These are phyloP conservation scores for Phytopythium vexans DNA, from an alignment of 352 stramenopile species.

Conservation along the genomic window DNA sequence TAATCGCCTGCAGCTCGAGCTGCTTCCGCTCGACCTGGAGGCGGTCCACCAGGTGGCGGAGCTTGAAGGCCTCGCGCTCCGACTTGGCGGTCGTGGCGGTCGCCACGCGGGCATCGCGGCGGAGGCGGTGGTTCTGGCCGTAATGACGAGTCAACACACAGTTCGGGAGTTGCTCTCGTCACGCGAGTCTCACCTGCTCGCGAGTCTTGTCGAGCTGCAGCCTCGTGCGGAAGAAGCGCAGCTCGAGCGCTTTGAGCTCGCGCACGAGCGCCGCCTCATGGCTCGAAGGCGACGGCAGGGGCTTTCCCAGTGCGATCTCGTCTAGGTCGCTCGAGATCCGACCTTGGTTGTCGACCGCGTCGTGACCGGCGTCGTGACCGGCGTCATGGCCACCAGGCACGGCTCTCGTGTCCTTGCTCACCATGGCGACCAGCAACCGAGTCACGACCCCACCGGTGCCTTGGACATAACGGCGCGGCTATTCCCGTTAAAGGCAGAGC, in stretches of 20 bases:
- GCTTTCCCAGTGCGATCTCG: conserved; percentile 14
- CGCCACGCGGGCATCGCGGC: conserved; percentile 47
- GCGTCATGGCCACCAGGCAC: conserved; percentile 8
- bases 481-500: no score
- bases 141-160: not conserved
- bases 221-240: conserved; percentile 75
- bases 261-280: conserved; percentile 59
- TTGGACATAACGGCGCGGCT: no score
- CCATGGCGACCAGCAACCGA: conserved; percentile 10
- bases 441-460: no score
- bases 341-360: conserved; percentile 1
- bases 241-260: conserved; percentile 71
- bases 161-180: not conserved
- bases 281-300: conserved; percentile 26
- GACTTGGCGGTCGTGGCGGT: conserved; percentile 28
- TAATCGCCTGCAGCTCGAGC: conserved; percentile 78
- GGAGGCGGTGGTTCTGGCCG: conserved; percentile 49
- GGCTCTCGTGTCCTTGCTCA: conserved; percentile 20
- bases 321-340: not conserved
- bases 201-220: conserved; percentile 62
- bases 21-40: conserved; percentile 74
- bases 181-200: conserved; percentile 37
- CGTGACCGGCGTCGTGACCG: not conserved
- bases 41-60: conserved; percentile 64
- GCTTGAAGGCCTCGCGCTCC: conserved; percentile 60